Evolutionary conservation across 768 basidiomycete genomes (phyloP).

Genomic region (Tephrocybe sp.): DNA sequence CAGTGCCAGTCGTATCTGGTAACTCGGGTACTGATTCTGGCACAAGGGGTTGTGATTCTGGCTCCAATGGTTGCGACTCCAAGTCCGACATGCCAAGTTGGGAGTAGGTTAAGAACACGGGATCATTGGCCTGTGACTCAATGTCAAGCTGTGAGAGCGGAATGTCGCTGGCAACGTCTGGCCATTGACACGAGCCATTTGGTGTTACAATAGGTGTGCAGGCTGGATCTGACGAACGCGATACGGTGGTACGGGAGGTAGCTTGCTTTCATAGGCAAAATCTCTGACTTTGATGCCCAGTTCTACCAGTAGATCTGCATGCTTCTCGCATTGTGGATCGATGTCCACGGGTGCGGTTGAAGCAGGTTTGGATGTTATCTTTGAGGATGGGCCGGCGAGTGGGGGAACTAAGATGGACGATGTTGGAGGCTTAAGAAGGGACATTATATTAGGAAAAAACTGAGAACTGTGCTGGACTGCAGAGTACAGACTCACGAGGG

Average conservation of each 20-base stretch:
- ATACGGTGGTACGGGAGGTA: conserved; percentile 58
- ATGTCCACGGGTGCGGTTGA: conserved; percentile 22
- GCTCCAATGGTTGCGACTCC: conserved; percentile 8
- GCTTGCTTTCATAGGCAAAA: conserved; percentile 66
- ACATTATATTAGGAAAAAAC: conserved; percentile 26
- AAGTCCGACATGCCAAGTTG: conserved; percentile 30
- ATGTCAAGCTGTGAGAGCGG: conserved; percentile 37
- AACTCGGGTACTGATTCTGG: not conserved
- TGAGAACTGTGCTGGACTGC: conserved; percentile 28
- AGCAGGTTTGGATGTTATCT: conserved; percentile 17
- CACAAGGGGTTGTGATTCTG: not conserved
- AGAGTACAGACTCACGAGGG: conserved; percentile 36
- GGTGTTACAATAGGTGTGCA: conserved; percentile 53
- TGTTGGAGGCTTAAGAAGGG: conserved; percentile 17
- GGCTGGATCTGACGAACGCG: conserved; percentile 50
- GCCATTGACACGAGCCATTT: conserved; percentile 50
- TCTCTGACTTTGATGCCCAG: conserved; percentile 51
- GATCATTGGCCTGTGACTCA: conserved; percentile 23
- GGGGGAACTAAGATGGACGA: conserved; percentile 6
- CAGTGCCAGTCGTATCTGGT: conserved; percentile 10
- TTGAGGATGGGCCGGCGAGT: conserved; percentile 11
- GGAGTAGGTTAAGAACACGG: conserved; percentile 34
- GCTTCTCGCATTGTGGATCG: conserved; percentile 19
- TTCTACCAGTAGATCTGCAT: conserved; percentile 23
- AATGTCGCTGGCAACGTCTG: conserved; percentile 23